phyloP scores from a whole-genome alignment of 2,329 filamentous ascomycete species.

The Sclerotiophoma versabilis region DNA sequence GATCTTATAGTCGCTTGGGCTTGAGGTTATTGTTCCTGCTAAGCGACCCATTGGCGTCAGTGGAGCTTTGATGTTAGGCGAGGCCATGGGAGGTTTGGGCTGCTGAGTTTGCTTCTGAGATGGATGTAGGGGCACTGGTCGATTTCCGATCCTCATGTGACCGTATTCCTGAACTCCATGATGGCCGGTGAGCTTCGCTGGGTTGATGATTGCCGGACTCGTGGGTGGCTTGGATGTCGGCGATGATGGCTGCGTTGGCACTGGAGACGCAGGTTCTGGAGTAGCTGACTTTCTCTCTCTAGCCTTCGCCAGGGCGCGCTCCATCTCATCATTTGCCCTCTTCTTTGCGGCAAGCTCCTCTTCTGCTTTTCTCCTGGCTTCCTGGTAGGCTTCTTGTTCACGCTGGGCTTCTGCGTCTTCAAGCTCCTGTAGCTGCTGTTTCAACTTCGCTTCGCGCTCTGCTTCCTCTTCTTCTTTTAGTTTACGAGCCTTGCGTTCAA shows the following conservation, averaged over 20 bases:
- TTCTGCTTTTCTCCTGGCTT: background rate
- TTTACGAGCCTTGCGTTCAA: background rate
- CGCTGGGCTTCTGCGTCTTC: background rate
- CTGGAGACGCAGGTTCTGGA: background rate
- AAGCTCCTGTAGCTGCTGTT: background rate
- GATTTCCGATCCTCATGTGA: constrained; percentile 29
- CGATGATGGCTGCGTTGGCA: too few species aligned
- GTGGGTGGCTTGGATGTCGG: background rate
- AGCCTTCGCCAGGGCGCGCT: background rate
- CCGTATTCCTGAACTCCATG: constrained; percentile 27
- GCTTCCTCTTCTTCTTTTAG: constrained; percentile 10
- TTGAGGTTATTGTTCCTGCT: constrained; percentile 7
- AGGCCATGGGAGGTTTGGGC: constrained; percentile 2
- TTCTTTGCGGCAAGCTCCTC: background rate
- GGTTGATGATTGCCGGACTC: background rate
- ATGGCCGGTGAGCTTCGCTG: constrained; percentile 12
- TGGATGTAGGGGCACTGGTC: constrained; percentile 30
- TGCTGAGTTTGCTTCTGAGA: constrained; percentile 26
- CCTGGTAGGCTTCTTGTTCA: background rate
- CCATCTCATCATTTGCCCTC: background rate
- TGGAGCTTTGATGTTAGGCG: constrained; percentile 12
- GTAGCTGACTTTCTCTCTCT: background rate
- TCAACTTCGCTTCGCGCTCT: background rate
- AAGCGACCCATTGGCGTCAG: constrained; percentile 29
- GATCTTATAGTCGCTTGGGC: constrained; percentile 3